Evolutionary conservation across 2,329 filamentous ascomycete genomes (phyloP).

Genomic region (Botrytis galanthina): DNA sequence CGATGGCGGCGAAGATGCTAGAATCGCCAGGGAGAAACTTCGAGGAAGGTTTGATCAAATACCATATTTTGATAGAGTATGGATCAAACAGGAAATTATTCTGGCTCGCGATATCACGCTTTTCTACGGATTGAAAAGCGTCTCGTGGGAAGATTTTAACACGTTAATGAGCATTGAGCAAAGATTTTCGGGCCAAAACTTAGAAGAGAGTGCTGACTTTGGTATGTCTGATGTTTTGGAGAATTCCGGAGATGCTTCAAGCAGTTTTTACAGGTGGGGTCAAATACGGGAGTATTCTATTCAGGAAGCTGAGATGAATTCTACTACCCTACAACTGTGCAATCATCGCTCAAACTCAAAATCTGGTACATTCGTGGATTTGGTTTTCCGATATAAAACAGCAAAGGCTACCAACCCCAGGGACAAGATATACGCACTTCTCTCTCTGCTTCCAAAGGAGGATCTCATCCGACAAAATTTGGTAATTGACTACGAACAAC

Average conservation of each 20-base stretch:
- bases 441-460: constrained; percentile 9
- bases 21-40: not conserved
- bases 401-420: constrained; percentile 3
- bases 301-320: not conserved
- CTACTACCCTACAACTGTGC: not conserved
- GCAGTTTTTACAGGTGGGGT: not conserved
- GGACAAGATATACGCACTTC: constrained; percentile 17
- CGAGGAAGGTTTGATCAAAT: constrained; percentile 8
- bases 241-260: not conserved
- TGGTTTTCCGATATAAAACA: not conserved
- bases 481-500: not conserved
- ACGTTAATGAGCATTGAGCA: not conserved
- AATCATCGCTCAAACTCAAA: not conserved
- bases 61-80: constrained; percentile 15
- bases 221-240: not conserved
- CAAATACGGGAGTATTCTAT: not conserved
- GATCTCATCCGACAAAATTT: constrained; percentile 2
- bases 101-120: not conserved
- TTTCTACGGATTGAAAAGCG: constrained; percentile 1
- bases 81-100: constrained; percentile 16
- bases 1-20: not conserved
- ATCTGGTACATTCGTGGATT: not conserved
- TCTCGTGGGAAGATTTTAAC: constrained; percentile 1
- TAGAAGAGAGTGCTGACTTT: not conserved
- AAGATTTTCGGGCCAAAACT: not conserved